Conservation (phyloP, 768 basidiomycete species). For the Lentinula sp. region DNA sequence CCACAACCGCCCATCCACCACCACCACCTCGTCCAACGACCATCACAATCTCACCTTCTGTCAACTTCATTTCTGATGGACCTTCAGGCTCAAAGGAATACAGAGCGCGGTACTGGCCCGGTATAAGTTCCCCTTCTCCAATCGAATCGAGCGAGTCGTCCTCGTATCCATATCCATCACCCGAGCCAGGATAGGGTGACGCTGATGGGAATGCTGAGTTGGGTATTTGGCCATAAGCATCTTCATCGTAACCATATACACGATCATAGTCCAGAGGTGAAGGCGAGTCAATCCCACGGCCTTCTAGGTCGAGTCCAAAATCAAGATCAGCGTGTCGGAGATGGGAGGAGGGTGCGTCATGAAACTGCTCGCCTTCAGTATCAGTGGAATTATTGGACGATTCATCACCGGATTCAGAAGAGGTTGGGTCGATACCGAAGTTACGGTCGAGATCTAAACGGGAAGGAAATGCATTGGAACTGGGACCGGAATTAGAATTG, state of each 20-base stretch:
- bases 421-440: slow-evolving; percentile 23
- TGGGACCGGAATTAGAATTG: background rate
- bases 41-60: slow-evolving; percentile 69
- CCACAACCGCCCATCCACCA: slow-evolving; percentile 69
- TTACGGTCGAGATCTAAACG: slow-evolving; percentile 41
- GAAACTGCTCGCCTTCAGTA: slow-evolving; percentile 3
- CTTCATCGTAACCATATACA: slow-evolving; percentile 20
- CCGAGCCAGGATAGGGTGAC: background rate
- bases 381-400: slow-evolving; percentile 1
- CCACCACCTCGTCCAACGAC: slow-evolving; percentile 73
- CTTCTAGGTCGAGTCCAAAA: background rate
- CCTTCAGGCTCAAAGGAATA: slow-evolving; percentile 79
- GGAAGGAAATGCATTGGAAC: slow-evolving; percentile 24
- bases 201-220: background rate
- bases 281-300: background rate
- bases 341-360: background rate
- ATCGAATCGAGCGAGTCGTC: slow-evolving; percentile 15
- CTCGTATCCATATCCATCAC: slow-evolving; percentile 15
- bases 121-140: slow-evolving; percentile 37
- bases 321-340: background rate
- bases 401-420: background rate
- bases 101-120: slow-evolving; percentile 72
- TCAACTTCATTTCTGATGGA: slow-evolving; percentile 75
- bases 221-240: slow-evolving; percentile 13
- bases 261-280: slow-evolving; percentile 13